These are phyloP conservation scores for Diaporthe sp. DNA, from an alignment of 2,329 filamentous ascomycete species.

Conservation along the genomic window DNA sequence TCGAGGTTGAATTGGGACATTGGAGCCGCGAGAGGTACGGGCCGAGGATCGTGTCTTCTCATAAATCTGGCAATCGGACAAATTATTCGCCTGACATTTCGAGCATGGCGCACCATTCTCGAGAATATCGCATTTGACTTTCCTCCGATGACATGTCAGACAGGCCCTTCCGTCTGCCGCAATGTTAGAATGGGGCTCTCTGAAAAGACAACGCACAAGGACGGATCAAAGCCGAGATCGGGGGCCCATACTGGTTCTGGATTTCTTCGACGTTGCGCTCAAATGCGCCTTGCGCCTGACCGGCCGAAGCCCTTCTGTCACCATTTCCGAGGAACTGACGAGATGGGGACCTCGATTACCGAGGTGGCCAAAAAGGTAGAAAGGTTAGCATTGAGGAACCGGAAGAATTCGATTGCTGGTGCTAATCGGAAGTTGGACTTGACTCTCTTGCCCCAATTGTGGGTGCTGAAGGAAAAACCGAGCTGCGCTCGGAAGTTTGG, in stretches of 20 bases:
- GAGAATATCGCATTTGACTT: constrained; percentile 11
- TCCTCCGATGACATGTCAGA: background rate
- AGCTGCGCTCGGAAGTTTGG: background rate
- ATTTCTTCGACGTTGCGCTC: background rate
- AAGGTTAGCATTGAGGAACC: background rate
- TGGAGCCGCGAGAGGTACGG: background rate
- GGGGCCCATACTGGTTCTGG: constrained; percentile 15
- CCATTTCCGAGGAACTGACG: constrained; percentile 2
- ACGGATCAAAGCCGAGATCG: background rate
- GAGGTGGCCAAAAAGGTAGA: background rate
- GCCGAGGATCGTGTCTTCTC: background rate
- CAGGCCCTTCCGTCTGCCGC: background rate
- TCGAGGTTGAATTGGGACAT: constrained; percentile 11
- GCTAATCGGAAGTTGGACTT: background rate
- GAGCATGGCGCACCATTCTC: background rate
- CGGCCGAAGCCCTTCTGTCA: background rate
- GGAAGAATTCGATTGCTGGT: background rate
- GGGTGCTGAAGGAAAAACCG: background rate
- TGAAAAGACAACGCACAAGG: background rate
- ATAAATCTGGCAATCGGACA: constrained; percentile 1
- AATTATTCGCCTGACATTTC: background rate
- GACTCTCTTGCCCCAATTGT: background rate
- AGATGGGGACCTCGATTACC: background rate
- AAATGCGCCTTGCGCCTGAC: background rate
- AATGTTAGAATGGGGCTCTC: background rate